A percentile compares a stretch with the other conserved stretches of the same genome.
Conservation (phyloP, 2,329 filamentous ascomycete species). For the Thelonectria discophora region DNA sequence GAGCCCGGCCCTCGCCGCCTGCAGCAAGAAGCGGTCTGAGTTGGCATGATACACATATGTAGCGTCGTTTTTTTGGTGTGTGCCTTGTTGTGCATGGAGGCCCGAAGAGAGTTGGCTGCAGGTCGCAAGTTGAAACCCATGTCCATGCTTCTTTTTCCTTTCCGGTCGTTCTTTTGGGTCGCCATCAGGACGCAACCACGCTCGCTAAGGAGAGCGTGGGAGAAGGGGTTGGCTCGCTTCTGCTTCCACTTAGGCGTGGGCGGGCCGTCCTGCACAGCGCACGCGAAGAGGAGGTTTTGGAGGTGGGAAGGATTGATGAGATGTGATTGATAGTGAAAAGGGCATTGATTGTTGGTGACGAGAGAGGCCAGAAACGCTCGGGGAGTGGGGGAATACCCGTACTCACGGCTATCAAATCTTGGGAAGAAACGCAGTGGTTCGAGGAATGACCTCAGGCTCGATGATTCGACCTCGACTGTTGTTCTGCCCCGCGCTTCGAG, state of each 20-base stretch:
- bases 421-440: conserved; percentile 14
- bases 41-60: conserved; percentile 41
- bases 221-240: not conserved
- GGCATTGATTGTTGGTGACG: not conserved
- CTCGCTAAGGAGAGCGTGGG: not conserved
- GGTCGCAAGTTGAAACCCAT: conserved; percentile 30
- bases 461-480: conserved; percentile 17
- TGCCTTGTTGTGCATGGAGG: conserved; percentile 29
- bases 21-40: conserved; percentile 41
- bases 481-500: conserved; percentile 5
- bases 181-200: conserved; percentile 23
- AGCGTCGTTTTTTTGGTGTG: too few relatives aligned
- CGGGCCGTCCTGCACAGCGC: conserved; percentile 6
- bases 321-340: too few relatives aligned
- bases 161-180: too few relatives aligned
- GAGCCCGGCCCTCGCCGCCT: not conserved
- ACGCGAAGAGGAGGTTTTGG: conserved; percentile 1
- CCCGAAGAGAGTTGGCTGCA: conserved; percentile 15
- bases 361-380: not conserved
- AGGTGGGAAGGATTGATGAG: conserved; percentile 1
- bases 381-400: not conserved
- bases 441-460: conserved; percentile 32
- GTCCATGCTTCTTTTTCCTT: conserved; percentile 5
- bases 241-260: conserved; percentile 21
- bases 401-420: too few relatives aligned